These are phyloP conservation scores for Exophiala mesophila DNA, from an alignment of 2,329 filamentous ascomycete genomes.

Conservation along the genomic window DNA sequence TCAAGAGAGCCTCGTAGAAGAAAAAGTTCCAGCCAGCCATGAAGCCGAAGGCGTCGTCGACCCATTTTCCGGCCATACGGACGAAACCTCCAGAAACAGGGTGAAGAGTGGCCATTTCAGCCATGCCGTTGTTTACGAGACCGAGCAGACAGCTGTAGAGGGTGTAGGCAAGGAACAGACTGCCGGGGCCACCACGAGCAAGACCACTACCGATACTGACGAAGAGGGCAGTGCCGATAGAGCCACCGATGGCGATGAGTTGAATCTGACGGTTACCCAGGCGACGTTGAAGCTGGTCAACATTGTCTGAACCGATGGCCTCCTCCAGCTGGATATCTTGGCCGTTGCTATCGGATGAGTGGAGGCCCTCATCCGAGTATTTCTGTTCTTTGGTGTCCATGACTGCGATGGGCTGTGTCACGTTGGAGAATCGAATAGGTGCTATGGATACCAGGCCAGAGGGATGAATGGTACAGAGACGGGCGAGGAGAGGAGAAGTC, in stretches of 20 bases:
- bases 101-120: conserved; percentile 42
- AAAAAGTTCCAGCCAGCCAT: conserved; percentile 45
- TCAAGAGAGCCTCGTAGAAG: conserved; percentile 37
- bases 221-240: conserved; percentile 38
- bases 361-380: neutral
- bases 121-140: conserved; percentile 37
- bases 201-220: conserved; percentile 37
- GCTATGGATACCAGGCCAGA: too few species aligned
- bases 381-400: conserved; percentile 3
- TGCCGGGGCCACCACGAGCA: conserved; percentile 33
- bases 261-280: conserved; percentile 54
- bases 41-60: conserved; percentile 42
- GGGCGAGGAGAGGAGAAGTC: too few species aligned
- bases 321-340: conserved; percentile 39
- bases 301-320: conserved; percentile 29
- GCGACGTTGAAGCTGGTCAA: conserved; percentile 41
- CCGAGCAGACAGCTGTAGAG: conserved; percentile 29
- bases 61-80: conserved; percentile 39
- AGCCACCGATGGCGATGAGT: conserved; percentile 44
- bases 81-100: conserved; percentile 40
- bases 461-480: neutral
- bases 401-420: neutral
- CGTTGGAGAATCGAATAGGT: too few species aligned
- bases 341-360: conserved; percentile 39
- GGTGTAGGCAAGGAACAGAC: conserved; percentile 35